Base-by-base conservation (phyloP, 306 rosid species). In the Quercus bicolor region DNA sequence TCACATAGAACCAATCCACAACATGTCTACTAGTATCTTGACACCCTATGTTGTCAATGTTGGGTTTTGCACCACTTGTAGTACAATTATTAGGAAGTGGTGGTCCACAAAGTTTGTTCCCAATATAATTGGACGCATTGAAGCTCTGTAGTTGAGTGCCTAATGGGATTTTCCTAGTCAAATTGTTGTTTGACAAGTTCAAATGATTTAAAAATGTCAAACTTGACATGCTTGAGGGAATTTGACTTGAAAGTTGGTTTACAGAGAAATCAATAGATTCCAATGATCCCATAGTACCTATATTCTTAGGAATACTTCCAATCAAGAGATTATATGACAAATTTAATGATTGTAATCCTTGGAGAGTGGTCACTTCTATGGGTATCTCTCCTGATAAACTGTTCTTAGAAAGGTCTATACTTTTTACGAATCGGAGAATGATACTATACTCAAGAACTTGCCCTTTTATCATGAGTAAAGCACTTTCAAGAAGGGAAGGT, bases 191-290 rank as follows among this genome's bases (percentile, higher is more conserved):
- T 12, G 83, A 74, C 48, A 80, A 24, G 51, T 80, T 8, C 34
- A 73, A 24, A 7, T 0, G 16, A 14, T 8, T 54, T 1, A 80
- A 6, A 0, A 1, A 43, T 13, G 43, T 66, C 24, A 74, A 53
- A 1, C 54, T 31, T 23, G 57, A 16, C 31, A 80, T 51, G 66
- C 75, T 68, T 15, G n/a, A 4, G n/a, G 76, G 79, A 20, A 80
- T 80, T 16, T 53, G 14, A 9, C 84, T 72, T 5, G 19, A 53
- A 3, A 80, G 56, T 12, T 68, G 75, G 53, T 80, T 80, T 6
- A 26, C 15, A 2, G 80, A 81, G 21, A 81, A 48, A 21, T 76
- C 81, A 48, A 76, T 59, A 72, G 37, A 70, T 2, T 70, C 55
- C 3, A 80, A 1, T 20, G 2, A 28, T 4, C 7, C 19, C 18